phyloP scores from a whole-genome alignment of 306 rosid species.

The Quercus rubra region DNA sequence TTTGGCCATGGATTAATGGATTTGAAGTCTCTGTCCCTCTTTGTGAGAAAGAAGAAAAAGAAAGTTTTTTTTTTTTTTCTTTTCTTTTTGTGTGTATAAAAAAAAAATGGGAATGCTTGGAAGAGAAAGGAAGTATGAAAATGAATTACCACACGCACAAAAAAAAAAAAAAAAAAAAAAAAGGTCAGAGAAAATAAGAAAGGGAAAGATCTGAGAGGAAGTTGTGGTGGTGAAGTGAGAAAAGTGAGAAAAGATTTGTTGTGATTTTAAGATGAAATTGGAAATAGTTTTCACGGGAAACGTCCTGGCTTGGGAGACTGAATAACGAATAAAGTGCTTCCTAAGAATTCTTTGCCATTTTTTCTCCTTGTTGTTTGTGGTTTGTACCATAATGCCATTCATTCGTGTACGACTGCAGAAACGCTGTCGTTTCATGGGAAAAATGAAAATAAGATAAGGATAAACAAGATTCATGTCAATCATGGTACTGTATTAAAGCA shows the following conservation, averaged over 20 bases:
- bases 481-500: no score
- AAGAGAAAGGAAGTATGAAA: not conserved
- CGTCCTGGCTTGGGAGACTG: not conserved
- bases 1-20: conserved; percentile 33
- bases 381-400: not conserved
- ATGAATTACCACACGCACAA: not conserved
- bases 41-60: not conserved
- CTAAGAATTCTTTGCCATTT: not conserved
- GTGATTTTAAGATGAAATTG: no score
- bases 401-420: no score
- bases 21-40: not conserved
- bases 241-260: not conserved
- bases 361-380: not conserved
- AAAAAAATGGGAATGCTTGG: not conserved
- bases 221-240: not conserved
- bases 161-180: not conserved
- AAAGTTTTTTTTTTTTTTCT: not conserved
- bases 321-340: no score
- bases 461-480: no score
- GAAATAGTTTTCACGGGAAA: not conserved
- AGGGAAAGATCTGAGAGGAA: not conserved
- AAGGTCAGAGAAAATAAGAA: not conserved
- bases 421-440: no score
- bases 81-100: not conserved
- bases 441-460: no score